phyloP scores from a whole-genome alignment of 805 yeast genomes.

The Saccharomycopsis synnaedendra region DNA sequence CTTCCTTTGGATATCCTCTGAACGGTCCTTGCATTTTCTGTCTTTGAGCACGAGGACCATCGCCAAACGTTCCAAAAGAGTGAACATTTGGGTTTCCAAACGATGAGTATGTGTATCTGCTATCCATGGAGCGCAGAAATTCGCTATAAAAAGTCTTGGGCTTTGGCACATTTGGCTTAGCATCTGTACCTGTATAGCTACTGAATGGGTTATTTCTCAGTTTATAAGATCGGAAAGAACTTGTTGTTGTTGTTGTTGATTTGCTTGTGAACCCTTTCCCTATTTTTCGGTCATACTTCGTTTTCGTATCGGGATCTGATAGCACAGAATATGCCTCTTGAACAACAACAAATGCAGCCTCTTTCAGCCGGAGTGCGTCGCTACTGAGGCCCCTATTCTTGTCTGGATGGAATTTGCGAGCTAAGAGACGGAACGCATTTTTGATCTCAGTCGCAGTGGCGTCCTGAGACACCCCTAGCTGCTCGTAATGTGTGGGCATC shows the following conservation, averaged over 20 bases:
- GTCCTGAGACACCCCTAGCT: slow-evolving; percentile 29
- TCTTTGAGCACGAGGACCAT: too few species aligned
- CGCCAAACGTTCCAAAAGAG: too few species aligned
- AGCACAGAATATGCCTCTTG: slow-evolving; percentile 13
- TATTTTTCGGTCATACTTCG: slow-evolving; percentile 9
- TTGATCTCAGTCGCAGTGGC: slow-evolving; percentile 37
- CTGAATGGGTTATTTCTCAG: too few species aligned
- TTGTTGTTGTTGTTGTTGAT: background rate
- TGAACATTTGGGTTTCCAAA: too few species aligned
- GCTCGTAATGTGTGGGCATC: slow-evolving; percentile 47
- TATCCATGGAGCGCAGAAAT: too few species aligned
- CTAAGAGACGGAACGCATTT: slow-evolving; percentile 69
- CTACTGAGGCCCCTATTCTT: slow-evolving; percentile 42
- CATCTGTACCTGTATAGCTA: background rate
- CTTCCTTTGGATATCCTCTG: too few species aligned
- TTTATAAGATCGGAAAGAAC: too few species aligned
- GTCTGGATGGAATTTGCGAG: slow-evolving; percentile 70
- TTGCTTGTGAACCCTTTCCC: background rate
- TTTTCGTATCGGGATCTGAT: slow-evolving; percentile 10
- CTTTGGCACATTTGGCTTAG: background rate
- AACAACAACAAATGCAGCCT: slow-evolving; percentile 16
- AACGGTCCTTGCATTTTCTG: too few species aligned
- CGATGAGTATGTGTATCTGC: too few species aligned
- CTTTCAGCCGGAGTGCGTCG: background rate
- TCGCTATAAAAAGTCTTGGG: too few species aligned